These are phyloP conservation scores for Linnemannia schmuckeri DNA, from an alignment of 192 early-diverging fungal species.

Conservation along the genomic window DNA sequence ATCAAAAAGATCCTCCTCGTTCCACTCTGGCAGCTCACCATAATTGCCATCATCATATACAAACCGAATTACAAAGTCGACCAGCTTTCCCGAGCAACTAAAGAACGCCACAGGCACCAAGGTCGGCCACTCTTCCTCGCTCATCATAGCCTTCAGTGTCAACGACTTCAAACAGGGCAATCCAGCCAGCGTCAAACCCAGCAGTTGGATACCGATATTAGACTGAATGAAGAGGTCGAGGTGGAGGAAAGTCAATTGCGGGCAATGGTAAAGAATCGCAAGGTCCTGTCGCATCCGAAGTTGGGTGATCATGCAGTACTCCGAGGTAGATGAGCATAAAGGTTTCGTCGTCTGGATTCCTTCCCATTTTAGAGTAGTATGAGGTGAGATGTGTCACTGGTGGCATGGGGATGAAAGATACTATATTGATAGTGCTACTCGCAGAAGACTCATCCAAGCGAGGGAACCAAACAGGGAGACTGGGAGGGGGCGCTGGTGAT, in stretches of 20 bases:
- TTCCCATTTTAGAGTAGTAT: not conserved
- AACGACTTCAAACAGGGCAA: not conserved
- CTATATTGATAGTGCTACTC: not conserved
- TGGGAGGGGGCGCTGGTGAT: too few species aligned
- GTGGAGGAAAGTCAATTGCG: not conserved
- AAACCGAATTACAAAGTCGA: not conserved
- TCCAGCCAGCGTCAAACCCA: not conserved
- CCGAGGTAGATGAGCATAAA: not conserved
- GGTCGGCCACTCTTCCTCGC: not conserved
- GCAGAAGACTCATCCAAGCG: not conserved
- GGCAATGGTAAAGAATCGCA: not conserved
- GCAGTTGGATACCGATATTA: not conserved
- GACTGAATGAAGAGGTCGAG: not conserved
- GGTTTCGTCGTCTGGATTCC: not conserved
- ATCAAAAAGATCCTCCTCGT: not conserved
- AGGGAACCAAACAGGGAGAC: not conserved
- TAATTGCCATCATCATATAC: not conserved
- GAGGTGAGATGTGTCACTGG: not conserved
- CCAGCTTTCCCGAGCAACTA: not conserved
- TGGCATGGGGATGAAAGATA: not conserved
- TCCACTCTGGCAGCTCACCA: not conserved
- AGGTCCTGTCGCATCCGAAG: not conserved
- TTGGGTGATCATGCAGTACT: not conserved
- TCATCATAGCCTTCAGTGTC: not conserved
- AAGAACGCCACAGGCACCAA: not conserved